phyloP scores from a whole-genome alignment of 2,329 filamentous ascomycete genomes.

The Diplodia scrobiculata region DNA sequence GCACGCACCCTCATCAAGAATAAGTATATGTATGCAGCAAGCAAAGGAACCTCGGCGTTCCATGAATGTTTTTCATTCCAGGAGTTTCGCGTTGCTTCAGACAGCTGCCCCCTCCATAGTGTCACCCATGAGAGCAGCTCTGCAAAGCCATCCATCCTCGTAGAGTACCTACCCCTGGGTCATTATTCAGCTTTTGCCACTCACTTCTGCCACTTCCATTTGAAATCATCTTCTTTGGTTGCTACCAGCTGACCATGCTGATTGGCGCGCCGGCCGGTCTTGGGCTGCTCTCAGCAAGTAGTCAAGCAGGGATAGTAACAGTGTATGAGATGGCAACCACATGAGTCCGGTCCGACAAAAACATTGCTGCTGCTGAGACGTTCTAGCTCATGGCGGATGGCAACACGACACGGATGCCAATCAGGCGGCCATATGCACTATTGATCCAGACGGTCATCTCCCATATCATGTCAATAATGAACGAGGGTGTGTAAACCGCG shows the following conservation, averaged over 20 bases:
- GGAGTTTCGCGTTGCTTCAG: neutral
- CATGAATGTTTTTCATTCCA: conserved; percentile 15
- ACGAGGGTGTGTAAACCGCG: conserved; percentile 33
- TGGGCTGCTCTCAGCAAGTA: neutral
- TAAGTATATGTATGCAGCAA: neutral
- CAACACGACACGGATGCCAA: conserved; percentile 39
- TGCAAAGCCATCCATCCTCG: neutral
- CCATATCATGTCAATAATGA: conserved; percentile 34
- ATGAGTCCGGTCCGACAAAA: neutral
- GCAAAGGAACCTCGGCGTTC: neutral
- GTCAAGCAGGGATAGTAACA: conserved; percentile 2
- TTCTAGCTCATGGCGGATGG: conserved; percentile 40
- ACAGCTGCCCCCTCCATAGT: neutral
- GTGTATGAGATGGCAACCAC: conserved; percentile 13
- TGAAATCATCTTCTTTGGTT: neutral
- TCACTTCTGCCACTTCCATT: neutral
- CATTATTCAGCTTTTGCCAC: neutral
- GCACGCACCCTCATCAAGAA: neutral
- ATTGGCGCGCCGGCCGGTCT: neutral
- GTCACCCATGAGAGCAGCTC: neutral
- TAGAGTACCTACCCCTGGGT: neutral
- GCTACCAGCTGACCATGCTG: neutral
- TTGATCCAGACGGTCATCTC: conserved; percentile 35
- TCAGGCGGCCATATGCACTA: conserved; percentile 38
- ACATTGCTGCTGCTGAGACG: conserved; percentile 2